Conservation (phyloP, 2,329 filamentous ascomycete genomes). For the Cercospora sp. region DNA sequence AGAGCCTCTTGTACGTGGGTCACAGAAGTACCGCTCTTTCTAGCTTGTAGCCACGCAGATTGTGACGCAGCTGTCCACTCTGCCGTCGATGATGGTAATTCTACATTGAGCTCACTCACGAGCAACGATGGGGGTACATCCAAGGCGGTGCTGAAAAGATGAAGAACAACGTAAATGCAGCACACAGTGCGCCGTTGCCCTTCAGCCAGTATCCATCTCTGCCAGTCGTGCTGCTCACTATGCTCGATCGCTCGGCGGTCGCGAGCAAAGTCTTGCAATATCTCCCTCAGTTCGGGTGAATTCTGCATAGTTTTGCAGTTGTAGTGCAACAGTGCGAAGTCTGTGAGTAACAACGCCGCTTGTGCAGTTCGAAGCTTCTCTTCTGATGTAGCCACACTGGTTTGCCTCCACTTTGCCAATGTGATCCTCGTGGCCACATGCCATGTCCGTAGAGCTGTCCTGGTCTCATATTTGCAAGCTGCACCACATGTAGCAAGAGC, state of each 20-base stretch:
- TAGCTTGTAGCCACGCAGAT: not conserved
- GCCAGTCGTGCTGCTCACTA: not conserved
- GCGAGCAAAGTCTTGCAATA: not conserved
- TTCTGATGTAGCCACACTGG: not conserved
- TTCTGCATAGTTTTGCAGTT: not conserved
- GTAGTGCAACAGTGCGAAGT: not conserved
- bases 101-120: not conserved
- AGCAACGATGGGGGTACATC: conserved; percentile 4
- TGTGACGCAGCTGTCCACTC: conserved; percentile 10
- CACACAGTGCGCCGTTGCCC: conserved; percentile 4
- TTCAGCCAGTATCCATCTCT: conserved; percentile 7
- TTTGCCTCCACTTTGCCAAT: not conserved
- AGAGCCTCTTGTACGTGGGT: conserved; percentile 3
- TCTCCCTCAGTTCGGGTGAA: not conserved
- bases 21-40: not conserved
- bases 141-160: not conserved
- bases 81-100: conserved; percentile 9
- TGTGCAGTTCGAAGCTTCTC: conserved; percentile 1
- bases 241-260: not conserved
- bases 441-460: not conserved
- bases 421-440: conserved; percentile 2
- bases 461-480: conserved; percentile 8
- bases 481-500: conserved; percentile 10
- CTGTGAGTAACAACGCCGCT: conserved; percentile 10
- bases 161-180: conserved; percentile 6